Conservation (phyloP, 306 rosid genomes). For the Prunus armeniaca region DNA sequence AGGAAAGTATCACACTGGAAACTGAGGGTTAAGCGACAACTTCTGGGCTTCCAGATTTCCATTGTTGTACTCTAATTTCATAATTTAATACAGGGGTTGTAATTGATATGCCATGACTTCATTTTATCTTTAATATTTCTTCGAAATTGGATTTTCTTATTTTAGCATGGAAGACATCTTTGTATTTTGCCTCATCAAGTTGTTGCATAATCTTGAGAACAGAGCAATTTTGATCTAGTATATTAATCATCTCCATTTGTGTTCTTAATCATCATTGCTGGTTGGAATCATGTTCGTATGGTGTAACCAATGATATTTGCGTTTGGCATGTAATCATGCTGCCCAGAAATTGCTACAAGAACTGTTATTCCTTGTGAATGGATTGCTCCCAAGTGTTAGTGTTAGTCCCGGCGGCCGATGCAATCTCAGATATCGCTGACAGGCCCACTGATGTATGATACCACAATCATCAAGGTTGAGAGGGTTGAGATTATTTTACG, state of each 20-base stretch:
- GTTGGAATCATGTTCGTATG: no score
- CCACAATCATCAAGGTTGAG: no score
- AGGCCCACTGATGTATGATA: no score
- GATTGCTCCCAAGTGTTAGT: no score
- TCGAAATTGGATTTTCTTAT: background rate
- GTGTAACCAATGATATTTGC: no score
- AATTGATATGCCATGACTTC: background rate
- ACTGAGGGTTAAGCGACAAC: conserved; percentile 12
- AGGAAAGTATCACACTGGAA: conserved; percentile 5
- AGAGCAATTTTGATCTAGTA: background rate
- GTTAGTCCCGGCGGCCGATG: no score
- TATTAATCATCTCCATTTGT: background rate
- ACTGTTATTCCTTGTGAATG: no score
- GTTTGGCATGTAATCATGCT: no score
- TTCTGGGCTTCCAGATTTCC: background rate
- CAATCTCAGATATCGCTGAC: no score
- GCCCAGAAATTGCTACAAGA: no score
- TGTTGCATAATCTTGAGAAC: background rate
- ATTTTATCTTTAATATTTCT: background rate
- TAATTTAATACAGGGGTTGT: background rate
- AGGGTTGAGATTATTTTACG: no score
- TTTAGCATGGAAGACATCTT: background rate
- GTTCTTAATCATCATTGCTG: background rate
- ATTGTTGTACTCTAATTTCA: conserved; percentile 1
- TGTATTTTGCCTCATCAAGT: background rate